Base-by-base conservation (phyloP, 345 rosid species). In the Eucalyptus paniculata region DNA sequence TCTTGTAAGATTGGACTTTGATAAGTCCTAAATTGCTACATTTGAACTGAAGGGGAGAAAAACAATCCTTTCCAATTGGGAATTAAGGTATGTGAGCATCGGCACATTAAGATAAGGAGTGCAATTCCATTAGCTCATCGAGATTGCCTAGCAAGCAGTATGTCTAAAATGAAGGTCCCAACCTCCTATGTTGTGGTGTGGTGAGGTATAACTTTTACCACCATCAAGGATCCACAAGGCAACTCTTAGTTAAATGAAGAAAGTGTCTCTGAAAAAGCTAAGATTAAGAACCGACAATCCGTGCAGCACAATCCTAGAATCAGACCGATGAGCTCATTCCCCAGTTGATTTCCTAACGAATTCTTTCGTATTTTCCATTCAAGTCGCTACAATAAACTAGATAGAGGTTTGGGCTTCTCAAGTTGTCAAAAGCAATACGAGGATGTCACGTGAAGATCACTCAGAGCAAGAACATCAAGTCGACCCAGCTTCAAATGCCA, bases 81-180 rank as follows among this genome's bases (percentile, higher is more conserved):
- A 2, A 1, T 53, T 53, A 19, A 4, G 9, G 1, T 53, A 7
- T 53, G 11, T 0, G 0, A 2, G 5, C 26, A 53, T 21, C 11
- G 1, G 4, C 26, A 8, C 2, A 1, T 53, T 53, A 53, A 53
- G 2, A 53, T 53, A 3, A 53, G 2, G 1, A 51, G 9, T 53
- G 9, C 23, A 53, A 8, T 53, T 53, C 11, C 24, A 19, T 53
- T 53, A 53, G 58, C 26, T 53, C 2, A 53, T 53, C 0, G 1
- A 0, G 58, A 4, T 18, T 51, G 2, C 56, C 23, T 51, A 51
- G 23, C 4, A 18, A 51, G 56, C 23, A 0, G 21, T 23, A 1
- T 2, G 1, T 8, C 24, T 4, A 1, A 19, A 53, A 53, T 53
- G 9, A 19, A 53, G 11, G 26, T 53, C 24, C 5, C 58, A 2